These are phyloP conservation scores for Casuarina equisetifolia DNA, from an alignment of 306 rosid species.

Conservation along the genomic window DNA sequence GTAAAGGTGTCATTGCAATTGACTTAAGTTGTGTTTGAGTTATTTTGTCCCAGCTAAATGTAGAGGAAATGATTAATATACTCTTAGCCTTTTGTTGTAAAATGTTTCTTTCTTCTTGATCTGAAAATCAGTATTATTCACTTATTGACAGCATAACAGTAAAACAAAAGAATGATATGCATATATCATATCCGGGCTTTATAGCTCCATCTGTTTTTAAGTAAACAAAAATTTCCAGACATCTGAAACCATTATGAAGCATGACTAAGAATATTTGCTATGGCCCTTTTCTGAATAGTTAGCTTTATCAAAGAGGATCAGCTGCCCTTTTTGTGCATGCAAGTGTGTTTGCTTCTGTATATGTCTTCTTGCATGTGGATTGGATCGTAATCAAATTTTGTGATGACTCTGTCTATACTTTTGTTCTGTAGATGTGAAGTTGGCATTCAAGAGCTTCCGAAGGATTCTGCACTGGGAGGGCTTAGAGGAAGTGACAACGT, in stretches of 20 bases:
- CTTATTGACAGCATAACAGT: no score
- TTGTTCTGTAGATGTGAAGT: conserved; percentile 64
- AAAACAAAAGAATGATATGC: neutral
- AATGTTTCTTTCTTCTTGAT: no score
- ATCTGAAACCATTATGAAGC: neutral
- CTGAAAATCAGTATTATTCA: no score
- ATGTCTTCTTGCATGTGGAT: neutral
- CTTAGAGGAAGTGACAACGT: conserved; percentile 96
- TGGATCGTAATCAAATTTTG: neutral
- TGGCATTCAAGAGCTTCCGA: conserved; percentile 82
- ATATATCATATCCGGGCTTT: neutral
- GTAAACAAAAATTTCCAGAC: neutral
- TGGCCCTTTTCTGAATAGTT: neutral
- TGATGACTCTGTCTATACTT: conserved; percentile 1
- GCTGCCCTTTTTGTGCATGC: neutral
- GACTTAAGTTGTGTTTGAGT: no score
- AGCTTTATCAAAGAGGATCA: neutral
- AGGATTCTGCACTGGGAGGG: conserved; percentile 82
- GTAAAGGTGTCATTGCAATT: no score
- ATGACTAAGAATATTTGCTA: neutral
- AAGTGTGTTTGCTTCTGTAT: conserved; percentile 12
- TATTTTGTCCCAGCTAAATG: no score
- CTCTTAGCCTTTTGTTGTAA: no score
- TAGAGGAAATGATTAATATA: no score
- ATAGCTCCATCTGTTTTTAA: neutral